Evolutionary conservation across 2,329 filamentous ascomycete genomes (phyloP), one percentile per base, ranked within the genome.

Genomic region (Phaeophleospora eucalypticola): DNA sequence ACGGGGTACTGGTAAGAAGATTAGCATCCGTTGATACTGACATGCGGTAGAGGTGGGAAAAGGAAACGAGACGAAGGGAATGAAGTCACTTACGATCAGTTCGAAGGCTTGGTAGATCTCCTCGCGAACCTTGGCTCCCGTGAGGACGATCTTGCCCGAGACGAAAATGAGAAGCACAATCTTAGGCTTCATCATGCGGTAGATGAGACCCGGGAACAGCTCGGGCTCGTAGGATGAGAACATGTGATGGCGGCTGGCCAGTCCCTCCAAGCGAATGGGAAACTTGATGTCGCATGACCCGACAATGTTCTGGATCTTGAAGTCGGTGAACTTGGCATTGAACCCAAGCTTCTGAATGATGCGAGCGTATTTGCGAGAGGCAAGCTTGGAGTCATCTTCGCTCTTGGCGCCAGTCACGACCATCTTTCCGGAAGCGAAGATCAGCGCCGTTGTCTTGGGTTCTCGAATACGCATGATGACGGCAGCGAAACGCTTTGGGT

Each of bases 141-240:
- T 97, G 67, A 97, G 80, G 64, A 97, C 93, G 53, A 97, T 97
- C 80, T 97, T 97, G 65, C 91, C 93, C 64, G 86, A 93, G 64
- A 97, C 91, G 75, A 97, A 97, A 71, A 98, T 61, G 66, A 97
- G 77, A 19, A 97, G 83, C 44, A 97, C 91, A 41, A 97, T 95
- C 83, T 97, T 97, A 16, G 93, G 93, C 79, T 97, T 97, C 79
- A 97, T 96, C 93, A 98, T 98, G 69, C 93, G 89, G 75, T 98
- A 98, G 74, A 98, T 98, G 43, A 98, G 84, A 82, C 93, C 93
- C 65, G 93, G 93, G 81, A 97, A 98, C 69, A 98, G 72, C 68
- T 98, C 93, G 58, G 93, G 93, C 46, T 98, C 93, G 71, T 98
- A 98, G 48, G 90, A 96, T 73, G 88, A 94, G 82, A 97, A 98